Base-by-base conservation (phyloP, 139 green algal genomes). In the Picochlorum sp. region DNA sequence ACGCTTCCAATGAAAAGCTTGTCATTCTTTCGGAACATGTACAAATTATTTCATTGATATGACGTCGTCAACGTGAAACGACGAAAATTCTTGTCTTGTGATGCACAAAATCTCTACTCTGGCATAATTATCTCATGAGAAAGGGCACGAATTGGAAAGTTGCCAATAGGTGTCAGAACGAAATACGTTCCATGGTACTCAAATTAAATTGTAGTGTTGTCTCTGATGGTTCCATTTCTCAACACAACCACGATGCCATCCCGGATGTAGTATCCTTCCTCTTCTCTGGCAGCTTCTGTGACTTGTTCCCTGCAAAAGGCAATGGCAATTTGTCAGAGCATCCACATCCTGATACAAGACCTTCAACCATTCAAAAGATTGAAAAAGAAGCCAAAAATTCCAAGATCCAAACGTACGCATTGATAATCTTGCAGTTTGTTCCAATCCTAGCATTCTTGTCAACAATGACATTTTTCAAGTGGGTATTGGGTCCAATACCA, bases 381-480 rank as follows among this genome's bases (percentile, higher is more conserved):
- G 74, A 91, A 93, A n/a, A n/a, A n/a, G n/a, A n/a, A n/a, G n/a
- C n/a, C n/a, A n/a, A n/a, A n/a, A n/a, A n/a, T n/a, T n/a, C n/a
- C n/a, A n/a, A n/a, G 82, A n/a, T n/a, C n/a, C n/a, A n/a, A n/a
- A n/a, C n/a, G n/a, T n/a, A n/a, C n/a, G n/a, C n/a, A n/a, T 99
- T 99, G 51, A 89, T 68, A 71, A 99, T 93, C 52, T 66, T 58
- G 35, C 75, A 82, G 63, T 89, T 85, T 20, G 81, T 73, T 30
- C 93, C 93, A 43, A 99, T 93, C 63, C 93, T 85, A 20, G 88
- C 93, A 70, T 99, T 99, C 83, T 99, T 99, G 81, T 99, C 93
- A 3, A 98, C 75, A 71, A 99, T 98, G 61, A 81, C 79, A 74
- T 98, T 97, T 40, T 67, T 73, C 76, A 96, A 86, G 25, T 70